These are phyloP conservation scores for Penicillium chermesinum DNA, from an alignment of 495 filamentous ascomycete genomes.

Conservation along the genomic window DNA sequence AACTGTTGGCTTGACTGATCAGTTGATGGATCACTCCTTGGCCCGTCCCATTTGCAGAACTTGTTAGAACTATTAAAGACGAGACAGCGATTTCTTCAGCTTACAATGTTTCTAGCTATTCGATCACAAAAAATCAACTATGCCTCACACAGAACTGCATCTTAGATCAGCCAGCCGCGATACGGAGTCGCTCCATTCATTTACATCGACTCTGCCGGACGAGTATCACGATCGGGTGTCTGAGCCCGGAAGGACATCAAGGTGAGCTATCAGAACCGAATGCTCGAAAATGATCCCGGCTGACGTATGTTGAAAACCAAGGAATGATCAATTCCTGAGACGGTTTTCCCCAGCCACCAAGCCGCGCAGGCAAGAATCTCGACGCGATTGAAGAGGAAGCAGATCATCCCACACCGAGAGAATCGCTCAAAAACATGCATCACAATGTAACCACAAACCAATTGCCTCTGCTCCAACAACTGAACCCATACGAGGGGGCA, in stretches of 20 bases:
- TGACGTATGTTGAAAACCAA: slow-evolving; percentile 1
- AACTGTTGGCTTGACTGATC: slow-evolving; percentile 11
- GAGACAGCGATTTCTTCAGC: background rate
- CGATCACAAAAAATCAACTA: slow-evolving; percentile 5
- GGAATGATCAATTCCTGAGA: slow-evolving; percentile 21
- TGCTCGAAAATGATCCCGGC: background rate
- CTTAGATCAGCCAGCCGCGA: slow-evolving; percentile 12
- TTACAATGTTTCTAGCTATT: background rate
- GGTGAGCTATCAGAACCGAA: slow-evolving; percentile 5
- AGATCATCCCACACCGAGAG: slow-evolving; percentile 15
- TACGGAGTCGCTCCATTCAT: slow-evolving; percentile 20
- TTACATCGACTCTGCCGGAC: slow-evolving; percentile 16
- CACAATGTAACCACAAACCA: slow-evolving; percentile 15
- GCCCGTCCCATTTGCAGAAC: slow-evolving; percentile 1
- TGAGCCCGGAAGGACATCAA: slow-evolving; percentile 18
- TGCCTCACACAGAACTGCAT: slow-evolving; percentile 15
- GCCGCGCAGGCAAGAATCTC: slow-evolving; percentile 8
- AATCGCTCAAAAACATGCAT: slow-evolving; percentile 23
- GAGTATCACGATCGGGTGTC: slow-evolving; percentile 26
- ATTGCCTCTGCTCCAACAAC: slow-evolving; percentile 23
- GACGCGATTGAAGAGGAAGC: slow-evolving; percentile 20
- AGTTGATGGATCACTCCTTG: slow-evolving; percentile 20
- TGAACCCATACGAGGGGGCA: slow-evolving; percentile 20
- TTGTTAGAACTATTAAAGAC: slow-evolving; percentile 12
- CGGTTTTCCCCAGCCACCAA: slow-evolving; percentile 22